These are phyloP conservation scores for Lactifluus echinatus DNA, from an alignment of 768 basidiomycete species.

Conservation along the genomic window DNA sequence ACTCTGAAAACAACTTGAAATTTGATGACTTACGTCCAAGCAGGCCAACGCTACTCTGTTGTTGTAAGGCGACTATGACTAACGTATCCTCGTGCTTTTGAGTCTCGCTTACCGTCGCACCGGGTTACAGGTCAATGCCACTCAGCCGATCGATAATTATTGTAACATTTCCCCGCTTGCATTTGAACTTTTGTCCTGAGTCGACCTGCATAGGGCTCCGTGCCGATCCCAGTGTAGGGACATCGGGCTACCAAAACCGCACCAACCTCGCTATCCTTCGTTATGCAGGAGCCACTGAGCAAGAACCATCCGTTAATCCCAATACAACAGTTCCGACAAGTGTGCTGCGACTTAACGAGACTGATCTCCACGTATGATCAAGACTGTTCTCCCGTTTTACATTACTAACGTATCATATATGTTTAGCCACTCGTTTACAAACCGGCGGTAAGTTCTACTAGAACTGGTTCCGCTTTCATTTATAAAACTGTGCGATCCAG, in stretches of 20 bases:
- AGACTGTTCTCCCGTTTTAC: background rate
- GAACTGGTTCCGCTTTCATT: too few species aligned
- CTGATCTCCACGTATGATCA: constrained; percentile 8
- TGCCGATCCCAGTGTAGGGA: background rate
- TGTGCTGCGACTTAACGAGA: background rate
- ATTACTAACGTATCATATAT: constrained; percentile 1
- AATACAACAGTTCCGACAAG: background rate
- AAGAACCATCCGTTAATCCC: background rate
- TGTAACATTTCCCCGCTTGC: background rate
- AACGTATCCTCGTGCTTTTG: background rate
- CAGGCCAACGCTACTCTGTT: too few species aligned
- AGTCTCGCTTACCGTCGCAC: background rate
- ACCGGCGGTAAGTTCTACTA: constrained; percentile 15
- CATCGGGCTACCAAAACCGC: background rate
- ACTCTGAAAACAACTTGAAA: background rate
- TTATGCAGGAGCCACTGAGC: background rate
- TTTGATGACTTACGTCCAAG: background rate
- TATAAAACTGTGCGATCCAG: too few species aligned
- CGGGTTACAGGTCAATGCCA: constrained; percentile 11
- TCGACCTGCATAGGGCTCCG: constrained; percentile 3
- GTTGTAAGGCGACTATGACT: background rate
- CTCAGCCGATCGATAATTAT: background rate
- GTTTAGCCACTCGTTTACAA: background rate
- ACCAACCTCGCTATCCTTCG: constrained; percentile 19
- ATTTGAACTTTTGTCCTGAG: background rate